Conservation (phyloP, 768 basidiomycete species). For the Lentinula boryana region DNA sequence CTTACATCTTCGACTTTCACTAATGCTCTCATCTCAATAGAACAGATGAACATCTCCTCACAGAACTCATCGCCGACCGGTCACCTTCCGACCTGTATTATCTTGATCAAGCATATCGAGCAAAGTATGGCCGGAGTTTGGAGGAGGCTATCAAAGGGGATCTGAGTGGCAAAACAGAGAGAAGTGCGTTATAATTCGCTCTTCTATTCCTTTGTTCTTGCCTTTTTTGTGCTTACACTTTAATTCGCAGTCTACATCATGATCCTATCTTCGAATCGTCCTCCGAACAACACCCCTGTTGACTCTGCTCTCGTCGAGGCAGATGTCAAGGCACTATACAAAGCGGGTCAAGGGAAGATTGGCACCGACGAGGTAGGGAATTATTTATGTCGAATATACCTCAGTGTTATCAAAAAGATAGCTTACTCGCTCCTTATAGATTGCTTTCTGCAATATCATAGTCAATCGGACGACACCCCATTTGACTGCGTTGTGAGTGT, state of each 20-base stretch:
- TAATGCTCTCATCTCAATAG: not conserved
- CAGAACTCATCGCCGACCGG: constrained; percentile 10
- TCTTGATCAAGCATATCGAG: not conserved
- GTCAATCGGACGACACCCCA: constrained; percentile 25
- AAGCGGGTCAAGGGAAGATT: constrained; percentile 24
- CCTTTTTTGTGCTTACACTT: not conserved
- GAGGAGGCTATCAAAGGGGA: constrained; percentile 6
- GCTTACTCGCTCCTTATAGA: not conserved
- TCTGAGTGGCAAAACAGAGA: constrained; percentile 8
- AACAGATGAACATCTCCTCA: constrained; percentile 1
- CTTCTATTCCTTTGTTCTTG: not conserved
- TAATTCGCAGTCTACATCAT: constrained; percentile 24
- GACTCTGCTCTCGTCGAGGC: constrained; percentile 23
- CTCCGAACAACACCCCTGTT: constrained; percentile 22
- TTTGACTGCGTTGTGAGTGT: constrained; percentile 14
- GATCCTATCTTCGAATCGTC: constrained; percentile 24
- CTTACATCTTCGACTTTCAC: not conserved
- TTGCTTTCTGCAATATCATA: constrained; percentile 26
- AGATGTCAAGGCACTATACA: constrained; percentile 25
- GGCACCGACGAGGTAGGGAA: constrained; percentile 23
- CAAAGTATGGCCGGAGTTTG: constrained; percentile 1
- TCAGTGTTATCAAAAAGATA: not conserved
- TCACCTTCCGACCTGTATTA: constrained; percentile 1
- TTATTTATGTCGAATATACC: not conserved
- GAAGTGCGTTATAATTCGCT: not conserved